These are phyloP conservation scores for Stephanodiscus triporus DNA, from an alignment of 108 stramenopile genomes.

Conservation along the genomic window DNA sequence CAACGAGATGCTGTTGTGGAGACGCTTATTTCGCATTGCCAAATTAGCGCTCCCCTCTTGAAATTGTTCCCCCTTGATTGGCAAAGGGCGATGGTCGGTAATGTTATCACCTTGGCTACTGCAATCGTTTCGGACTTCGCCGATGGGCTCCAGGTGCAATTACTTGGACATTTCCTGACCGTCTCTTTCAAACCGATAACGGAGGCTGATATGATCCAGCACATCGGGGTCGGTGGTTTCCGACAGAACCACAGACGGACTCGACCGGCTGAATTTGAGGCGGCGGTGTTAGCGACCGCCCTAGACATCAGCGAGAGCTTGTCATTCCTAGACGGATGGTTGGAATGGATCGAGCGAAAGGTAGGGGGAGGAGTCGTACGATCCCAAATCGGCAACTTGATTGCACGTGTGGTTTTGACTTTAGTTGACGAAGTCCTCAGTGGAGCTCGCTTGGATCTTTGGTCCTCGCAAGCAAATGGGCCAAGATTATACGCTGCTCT, in stretches of 20 bases:
- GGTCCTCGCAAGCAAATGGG: conserved; percentile 84
- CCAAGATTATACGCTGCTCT: conserved; percentile 82
- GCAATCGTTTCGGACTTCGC: conserved; percentile 84
- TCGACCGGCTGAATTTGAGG: conserved; percentile 79
- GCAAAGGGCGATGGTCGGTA: conserved; percentile 88
- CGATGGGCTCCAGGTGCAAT: conserved; percentile 81
- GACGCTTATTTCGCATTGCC: conserved; percentile 84
- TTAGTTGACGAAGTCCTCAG: conserved; percentile 85
- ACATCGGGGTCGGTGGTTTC: conserved; percentile 63
- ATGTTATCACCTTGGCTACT: conserved; percentile 81
- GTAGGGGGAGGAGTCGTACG: conserved; percentile 82
- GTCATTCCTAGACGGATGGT: conserved; percentile 85
- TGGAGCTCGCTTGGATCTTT: conserved; percentile 84
- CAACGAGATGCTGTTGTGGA: conserved; percentile 87
- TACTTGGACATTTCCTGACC: conserved; percentile 79
- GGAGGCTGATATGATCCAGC: conserved; percentile 75
- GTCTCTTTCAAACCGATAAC: conserved; percentile 89
- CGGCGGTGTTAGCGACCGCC: conserved; percentile 84
- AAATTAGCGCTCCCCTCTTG: conserved; percentile 86
- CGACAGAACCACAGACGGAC: conserved; percentile 63
- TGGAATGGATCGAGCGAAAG: conserved; percentile 86
- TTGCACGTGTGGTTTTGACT: conserved; percentile 83
- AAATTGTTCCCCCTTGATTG: conserved; percentile 86
- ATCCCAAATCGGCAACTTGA: conserved; percentile 84
- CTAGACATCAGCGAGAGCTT: conserved; percentile 74